Conservation (phyloP, 352 stramenopile genomes). For the Elongisporangium anandrum region DNA sequence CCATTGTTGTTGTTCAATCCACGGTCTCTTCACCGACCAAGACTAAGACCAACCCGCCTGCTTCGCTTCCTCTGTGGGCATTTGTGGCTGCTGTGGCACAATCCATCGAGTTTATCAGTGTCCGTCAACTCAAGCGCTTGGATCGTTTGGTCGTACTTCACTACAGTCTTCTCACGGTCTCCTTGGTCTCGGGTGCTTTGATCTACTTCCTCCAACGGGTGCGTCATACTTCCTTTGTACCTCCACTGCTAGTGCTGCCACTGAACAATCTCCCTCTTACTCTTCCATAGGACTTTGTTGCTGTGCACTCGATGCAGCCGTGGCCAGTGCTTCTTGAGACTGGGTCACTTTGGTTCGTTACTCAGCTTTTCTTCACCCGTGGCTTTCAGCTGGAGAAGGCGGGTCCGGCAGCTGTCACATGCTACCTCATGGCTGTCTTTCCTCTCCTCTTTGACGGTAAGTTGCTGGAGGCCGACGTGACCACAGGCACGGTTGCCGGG, state of each 20-base stretch:
- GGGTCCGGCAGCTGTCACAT: conserved; percentile 31
- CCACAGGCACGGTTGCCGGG: not conserved
- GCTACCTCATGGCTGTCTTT: conserved; percentile 38
- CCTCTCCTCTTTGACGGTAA: conserved; percentile 31
- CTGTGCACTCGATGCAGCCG: not conserved
- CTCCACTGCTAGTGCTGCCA: not conserved
- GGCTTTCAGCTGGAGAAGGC: conserved; percentile 38
- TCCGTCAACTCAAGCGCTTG: not conserved
- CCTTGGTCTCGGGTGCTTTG: not conserved
- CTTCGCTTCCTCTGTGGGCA: not conserved
- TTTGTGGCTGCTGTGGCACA: not conserved
- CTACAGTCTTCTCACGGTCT: not conserved
- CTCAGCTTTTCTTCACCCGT: conserved; percentile 27
- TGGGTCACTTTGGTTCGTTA: conserved; percentile 15
- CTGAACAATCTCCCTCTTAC: not conserved
- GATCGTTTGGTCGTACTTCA: not conserved
- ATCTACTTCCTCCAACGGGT: not conserved
- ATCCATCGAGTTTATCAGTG: not conserved
- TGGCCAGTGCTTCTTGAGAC: not conserved
- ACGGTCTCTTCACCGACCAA: not conserved
- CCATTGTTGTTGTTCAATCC: conserved; percentile 26
- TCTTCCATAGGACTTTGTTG: not conserved
- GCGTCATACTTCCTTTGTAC: not conserved
- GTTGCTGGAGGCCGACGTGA: conserved; percentile 8
- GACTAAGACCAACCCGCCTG: not conserved